A percentile compares a stretch with the other conserved stretches of the same genome.
These are phyloP conservation scores for Fragilariopsis cylindrus DNA, from an alignment of 108 stramenopile genomes.

Conservation along the genomic window DNA sequence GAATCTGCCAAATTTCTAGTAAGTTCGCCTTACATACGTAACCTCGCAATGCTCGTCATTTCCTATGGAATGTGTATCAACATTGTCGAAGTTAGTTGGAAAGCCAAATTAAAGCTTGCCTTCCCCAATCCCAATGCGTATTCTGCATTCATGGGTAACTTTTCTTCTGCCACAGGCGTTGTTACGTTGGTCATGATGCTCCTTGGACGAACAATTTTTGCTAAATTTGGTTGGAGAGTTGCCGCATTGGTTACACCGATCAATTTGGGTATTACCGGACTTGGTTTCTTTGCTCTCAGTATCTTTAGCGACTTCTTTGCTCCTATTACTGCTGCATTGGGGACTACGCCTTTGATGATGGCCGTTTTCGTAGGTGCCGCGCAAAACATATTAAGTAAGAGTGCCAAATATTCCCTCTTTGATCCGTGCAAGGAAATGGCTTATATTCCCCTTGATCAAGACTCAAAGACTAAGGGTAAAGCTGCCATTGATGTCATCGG, in stretches of 20 bases:
- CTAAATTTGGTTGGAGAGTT: slow-evolving; percentile 92
- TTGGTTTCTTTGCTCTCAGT: slow-evolving; percentile 89
- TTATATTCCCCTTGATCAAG: slow-evolving; percentile 97
- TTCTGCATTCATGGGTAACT: slow-evolving; percentile 99
- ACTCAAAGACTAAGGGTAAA: slow-evolving; percentile 98
- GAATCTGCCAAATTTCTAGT: slow-evolving; percentile 94
- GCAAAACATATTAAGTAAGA: slow-evolving; percentile 95
- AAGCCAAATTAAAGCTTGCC: slow-evolving; percentile 95
- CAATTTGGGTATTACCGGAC: slow-evolving; percentile 93
- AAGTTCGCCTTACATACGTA: slow-evolving; percentile 87
- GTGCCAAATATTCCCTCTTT: slow-evolving; percentile 94
- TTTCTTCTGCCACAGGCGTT: slow-evolving; percentile 91
- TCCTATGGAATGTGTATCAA: slow-evolving; percentile 99
- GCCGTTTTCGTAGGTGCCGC: slow-evolving; percentile 95
- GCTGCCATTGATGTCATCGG: slow-evolving; percentile 99
- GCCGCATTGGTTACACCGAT: slow-evolving; percentile 95
- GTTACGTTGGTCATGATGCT: slow-evolving; percentile 98
- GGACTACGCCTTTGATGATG: slow-evolving; percentile 93
- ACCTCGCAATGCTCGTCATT: slow-evolving; percentile 93
- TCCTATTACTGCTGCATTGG: slow-evolving; percentile 76
- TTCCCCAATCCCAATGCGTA: slow-evolving; percentile 97
- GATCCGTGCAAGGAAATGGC: slow-evolving; percentile 99
- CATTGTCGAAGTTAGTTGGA: slow-evolving; percentile 99
- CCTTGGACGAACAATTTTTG: slow-evolving; percentile 87
- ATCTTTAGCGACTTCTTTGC: slow-evolving; percentile 77